These are phyloP conservation scores for Neurospora cerealis DNA, from an alignment of 495 filamentous ascomycete genomes.

Conservation along the genomic window DNA sequence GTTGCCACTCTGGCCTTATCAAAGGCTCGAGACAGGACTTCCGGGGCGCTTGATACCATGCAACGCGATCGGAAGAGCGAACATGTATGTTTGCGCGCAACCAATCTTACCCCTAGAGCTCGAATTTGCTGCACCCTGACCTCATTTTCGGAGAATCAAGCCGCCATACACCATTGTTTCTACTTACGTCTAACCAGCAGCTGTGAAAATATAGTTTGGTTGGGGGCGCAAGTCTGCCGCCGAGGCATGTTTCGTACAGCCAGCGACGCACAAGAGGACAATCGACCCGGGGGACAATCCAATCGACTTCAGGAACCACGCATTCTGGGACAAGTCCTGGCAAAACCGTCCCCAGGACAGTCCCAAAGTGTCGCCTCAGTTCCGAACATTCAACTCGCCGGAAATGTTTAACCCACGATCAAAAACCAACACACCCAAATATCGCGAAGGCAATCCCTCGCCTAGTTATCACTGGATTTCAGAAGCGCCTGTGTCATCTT, in stretches of 20 bases:
- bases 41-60: neutral
- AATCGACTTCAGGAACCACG: neutral
- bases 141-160: neutral
- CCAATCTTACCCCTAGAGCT: neutral
- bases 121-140: neutral
- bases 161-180: neutral
- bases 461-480: neutral
- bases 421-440: neutral
- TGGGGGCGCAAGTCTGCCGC: conserved; percentile 11
- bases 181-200: neutral
- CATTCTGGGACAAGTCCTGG: neutral
- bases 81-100: neutral
- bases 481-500: neutral
- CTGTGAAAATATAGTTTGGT: conserved; percentile 3
- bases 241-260: conserved; percentile 13
- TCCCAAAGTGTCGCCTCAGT: neutral
- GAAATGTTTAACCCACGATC: neutral
- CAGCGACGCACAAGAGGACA: conserved; percentile 12
- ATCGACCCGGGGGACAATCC: conserved; percentile 1
- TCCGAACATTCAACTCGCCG: neutral
- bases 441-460: neutral
- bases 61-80: conserved; percentile 10
- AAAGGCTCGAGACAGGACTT: neutral
- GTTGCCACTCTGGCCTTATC: neutral
- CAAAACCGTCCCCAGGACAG: neutral